phyloP scores from a whole-genome alignment of 495 filamentous ascomycete genomes.

The Apiosordaria backusii region DNA sequence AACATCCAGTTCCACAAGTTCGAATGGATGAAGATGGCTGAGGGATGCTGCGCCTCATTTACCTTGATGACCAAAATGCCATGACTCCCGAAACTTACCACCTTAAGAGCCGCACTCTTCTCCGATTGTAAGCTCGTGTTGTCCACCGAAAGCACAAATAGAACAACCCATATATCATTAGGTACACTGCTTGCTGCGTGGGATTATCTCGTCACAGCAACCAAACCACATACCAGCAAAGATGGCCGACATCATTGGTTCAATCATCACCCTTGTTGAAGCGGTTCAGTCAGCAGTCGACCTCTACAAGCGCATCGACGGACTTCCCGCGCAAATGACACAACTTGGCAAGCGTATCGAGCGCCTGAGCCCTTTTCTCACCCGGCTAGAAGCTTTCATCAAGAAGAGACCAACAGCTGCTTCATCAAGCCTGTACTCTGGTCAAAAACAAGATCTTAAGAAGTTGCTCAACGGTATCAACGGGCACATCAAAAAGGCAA shows the following conservation, averaged over 20 bases:
- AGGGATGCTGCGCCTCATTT: not conserved
- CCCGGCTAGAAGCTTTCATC: conserved; percentile 16
- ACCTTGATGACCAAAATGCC: not conserved
- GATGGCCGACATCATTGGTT: conserved; percentile 28
- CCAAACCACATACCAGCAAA: not conserved
- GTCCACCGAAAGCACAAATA: not conserved
- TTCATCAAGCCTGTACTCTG: conserved; percentile 8
- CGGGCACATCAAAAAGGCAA: conserved; percentile 17
- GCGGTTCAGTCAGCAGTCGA: conserved; percentile 18
- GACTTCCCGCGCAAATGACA: conserved; percentile 26
- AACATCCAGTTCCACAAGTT: not conserved
- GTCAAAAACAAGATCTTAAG: conserved; percentile 19
- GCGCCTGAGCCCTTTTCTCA: conserved; percentile 18
- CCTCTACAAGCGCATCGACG: conserved; percentile 24
- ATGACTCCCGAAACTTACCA: not conserved
- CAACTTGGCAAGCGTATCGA: conserved; percentile 25
- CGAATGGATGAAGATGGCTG: not conserved
- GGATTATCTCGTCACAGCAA: no score
- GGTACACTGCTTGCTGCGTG: no score
- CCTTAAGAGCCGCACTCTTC: not conserved
- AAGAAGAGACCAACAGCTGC: conserved; percentile 5
- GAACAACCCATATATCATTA: no score
- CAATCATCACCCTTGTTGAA: conserved; percentile 23
- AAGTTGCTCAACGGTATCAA: conserved; percentile 19
- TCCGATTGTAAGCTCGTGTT: not conserved